Conservation (phyloP, 352 stramenopile genomes). For the Globisporangium alternatum region DNA sequence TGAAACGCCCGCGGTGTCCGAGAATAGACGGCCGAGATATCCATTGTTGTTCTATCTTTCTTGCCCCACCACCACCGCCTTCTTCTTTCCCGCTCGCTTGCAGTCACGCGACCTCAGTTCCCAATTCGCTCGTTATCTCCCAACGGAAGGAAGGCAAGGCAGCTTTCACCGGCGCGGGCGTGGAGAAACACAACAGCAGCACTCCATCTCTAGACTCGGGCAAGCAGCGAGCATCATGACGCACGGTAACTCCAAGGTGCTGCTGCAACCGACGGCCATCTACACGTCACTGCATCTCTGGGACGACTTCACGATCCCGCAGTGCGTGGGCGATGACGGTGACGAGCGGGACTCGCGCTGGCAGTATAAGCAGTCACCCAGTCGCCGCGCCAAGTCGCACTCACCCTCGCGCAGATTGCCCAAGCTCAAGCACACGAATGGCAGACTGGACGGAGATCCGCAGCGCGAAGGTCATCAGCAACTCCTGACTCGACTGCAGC, state of each 20-base stretch:
- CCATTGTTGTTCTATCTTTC: no score
- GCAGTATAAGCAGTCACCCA: neutral
- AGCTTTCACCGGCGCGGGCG: no score
- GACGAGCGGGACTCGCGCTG: neutral
- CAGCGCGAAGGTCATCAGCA: neutral
- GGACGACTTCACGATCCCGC: neutral
- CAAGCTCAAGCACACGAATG: conserved; percentile 32
- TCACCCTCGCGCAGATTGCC: conserved; percentile 25
- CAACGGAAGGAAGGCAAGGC: no score
- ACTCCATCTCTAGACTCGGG: no score
- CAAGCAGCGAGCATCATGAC: neutral
- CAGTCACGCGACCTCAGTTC: no score
- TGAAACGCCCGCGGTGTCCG: no score
- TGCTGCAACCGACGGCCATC: conserved; percentile 5
- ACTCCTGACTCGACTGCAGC: neutral
- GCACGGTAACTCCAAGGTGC: neutral
- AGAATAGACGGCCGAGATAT: no score
- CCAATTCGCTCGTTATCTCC: no score
- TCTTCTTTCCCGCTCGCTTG: no score
- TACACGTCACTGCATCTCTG: conserved; percentile 4
- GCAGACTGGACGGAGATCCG: conserved; percentile 17
- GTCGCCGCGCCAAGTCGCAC: conserved; percentile 20
- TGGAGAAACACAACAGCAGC: neutral
- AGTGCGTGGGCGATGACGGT: neutral
- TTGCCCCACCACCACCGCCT: no score